Conservation (phyloP, 2,329 filamentous ascomycete species). For the Aureobasidium melanogenum region DNA sequence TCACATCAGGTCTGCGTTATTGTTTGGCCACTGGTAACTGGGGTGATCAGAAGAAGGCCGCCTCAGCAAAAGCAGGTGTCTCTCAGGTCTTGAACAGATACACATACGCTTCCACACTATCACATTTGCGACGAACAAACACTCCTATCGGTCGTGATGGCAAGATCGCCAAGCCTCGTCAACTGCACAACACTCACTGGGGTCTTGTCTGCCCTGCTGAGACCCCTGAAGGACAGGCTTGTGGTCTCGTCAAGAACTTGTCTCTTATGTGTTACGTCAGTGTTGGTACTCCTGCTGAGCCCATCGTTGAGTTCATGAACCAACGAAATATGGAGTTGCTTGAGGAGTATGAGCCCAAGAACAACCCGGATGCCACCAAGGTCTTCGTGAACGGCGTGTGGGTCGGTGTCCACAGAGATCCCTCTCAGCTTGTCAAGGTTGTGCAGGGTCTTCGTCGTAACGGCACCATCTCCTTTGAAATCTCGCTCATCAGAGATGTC, state of each 20-base stretch:
- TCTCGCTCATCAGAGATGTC: slow-evolving; percentile 91
- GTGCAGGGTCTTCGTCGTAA: slow-evolving; percentile 44
- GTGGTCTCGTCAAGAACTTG: slow-evolving; percentile 94
- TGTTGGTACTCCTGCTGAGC: slow-evolving; percentile 82
- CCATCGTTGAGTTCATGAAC: slow-evolving; percentile 92
- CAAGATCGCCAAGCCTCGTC: slow-evolving; percentile 94
- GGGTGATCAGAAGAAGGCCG: slow-evolving; percentile 99
- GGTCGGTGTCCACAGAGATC: slow-evolving; percentile 91
- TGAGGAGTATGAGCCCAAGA: slow-evolving; percentile 66
- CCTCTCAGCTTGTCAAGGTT: slow-evolving; percentile 66
- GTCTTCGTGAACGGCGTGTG: slow-evolving; percentile 97
- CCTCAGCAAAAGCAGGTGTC: slow-evolving; percentile 88
- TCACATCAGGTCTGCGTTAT: slow-evolving; percentile 93
- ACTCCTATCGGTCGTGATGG: slow-evolving; percentile 96
- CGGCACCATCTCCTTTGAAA: slow-evolving; percentile 80
- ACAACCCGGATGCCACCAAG: slow-evolving; percentile 86
- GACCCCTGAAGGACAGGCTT: slow-evolving; percentile 96
- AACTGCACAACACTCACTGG: slow-evolving; percentile 98
- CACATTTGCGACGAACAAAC: slow-evolving; percentile 93
- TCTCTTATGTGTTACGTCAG: slow-evolving; percentile 98
- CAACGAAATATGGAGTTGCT: slow-evolving; percentile 92
- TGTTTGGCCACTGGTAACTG: slow-evolving; percentile 96
- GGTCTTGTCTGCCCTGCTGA: slow-evolving; percentile 94
- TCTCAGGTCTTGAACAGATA: slow-evolving; percentile 97
- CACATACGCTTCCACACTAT: slow-evolving; percentile 91